A percentile compares a stretch with the other conserved stretches of the same genome.
Conservation (phyloP, 2,329 filamentous ascomycete genomes). For the Aureobasidium vineae region DNA sequence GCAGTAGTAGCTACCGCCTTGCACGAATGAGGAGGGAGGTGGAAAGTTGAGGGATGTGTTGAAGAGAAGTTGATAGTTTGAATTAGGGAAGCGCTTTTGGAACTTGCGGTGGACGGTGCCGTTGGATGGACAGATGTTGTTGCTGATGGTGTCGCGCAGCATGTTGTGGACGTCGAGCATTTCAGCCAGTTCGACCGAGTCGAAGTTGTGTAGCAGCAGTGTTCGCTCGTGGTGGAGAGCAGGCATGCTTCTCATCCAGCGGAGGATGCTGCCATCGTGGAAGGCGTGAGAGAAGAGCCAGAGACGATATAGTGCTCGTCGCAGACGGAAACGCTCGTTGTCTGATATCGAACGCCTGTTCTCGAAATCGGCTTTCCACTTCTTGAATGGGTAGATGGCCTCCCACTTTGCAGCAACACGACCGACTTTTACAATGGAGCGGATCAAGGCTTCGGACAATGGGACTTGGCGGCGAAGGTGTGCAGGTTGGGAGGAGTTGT, state of each 20-base stretch:
- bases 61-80: constrained; percentile 52
- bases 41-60: constrained; percentile 55
- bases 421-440: constrained; percentile 56
- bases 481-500: constrained; percentile 59
- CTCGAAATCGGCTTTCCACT: constrained; percentile 59
- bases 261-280: constrained; percentile 53
- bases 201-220: constrained; percentile 59
- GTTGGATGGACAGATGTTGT: constrained; percentile 61
- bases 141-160: constrained; percentile 56
- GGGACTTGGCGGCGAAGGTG: constrained; percentile 54
- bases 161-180: constrained; percentile 58
- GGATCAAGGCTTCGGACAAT: constrained; percentile 55
- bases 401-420: constrained; percentile 58
- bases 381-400: constrained; percentile 61
- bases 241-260: constrained; percentile 50
- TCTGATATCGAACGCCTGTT: constrained; percentile 53
- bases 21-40: constrained; percentile 34
- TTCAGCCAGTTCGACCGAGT: constrained; percentile 55
- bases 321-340: constrained; percentile 52
- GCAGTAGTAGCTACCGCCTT: constrained; percentile 22
- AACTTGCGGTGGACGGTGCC: constrained; percentile 59
- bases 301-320: constrained; percentile 59
- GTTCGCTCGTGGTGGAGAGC: constrained; percentile 53
- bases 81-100: constrained; percentile 55
- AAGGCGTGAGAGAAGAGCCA: constrained; percentile 62